Conservation (phyloP, 2,329 filamentous ascomycete genomes). For the Arachnopeziza araneosa region DNA sequence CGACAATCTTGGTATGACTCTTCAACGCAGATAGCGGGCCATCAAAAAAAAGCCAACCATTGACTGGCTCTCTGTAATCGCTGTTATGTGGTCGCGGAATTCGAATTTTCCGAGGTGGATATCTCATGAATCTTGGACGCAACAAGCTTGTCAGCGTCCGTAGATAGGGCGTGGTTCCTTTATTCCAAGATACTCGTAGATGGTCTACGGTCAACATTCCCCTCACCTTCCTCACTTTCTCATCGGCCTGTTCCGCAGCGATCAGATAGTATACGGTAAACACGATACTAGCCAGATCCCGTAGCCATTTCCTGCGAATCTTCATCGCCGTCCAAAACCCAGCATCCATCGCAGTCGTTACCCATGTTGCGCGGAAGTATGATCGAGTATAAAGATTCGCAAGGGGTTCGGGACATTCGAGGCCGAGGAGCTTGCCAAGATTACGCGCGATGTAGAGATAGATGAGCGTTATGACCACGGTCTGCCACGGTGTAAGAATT, state of each 20-base stretch:
- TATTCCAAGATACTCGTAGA: conserved; percentile 90
- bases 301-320: conserved; percentile 71
- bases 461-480: conserved; percentile 77
- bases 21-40: conserved; percentile 74
- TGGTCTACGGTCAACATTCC: conserved; percentile 86
- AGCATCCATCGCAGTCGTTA: conserved; percentile 88
- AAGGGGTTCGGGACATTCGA: conserved; percentile 89
- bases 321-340: conserved; percentile 99
- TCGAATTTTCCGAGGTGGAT: conserved; percentile 74
- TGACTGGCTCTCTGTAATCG: conserved; percentile 76
- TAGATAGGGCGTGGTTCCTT: conserved; percentile 83
- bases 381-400: conserved; percentile 88
- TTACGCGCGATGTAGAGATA: conserved; percentile 90
- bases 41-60: conserved; percentile 91
- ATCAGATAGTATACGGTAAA: conserved; percentile 90
- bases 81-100: conserved; percentile 77
- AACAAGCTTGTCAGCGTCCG: conserved; percentile 64
- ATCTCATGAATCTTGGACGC: conserved; percentile 73
- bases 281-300: conserved; percentile 74
- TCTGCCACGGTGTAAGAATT: conserved; percentile 82
- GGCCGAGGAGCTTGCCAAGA: conserved; percentile 84
- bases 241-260: conserved; percentile 88
- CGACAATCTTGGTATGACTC: conserved; percentile 68
- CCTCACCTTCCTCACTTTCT: conserved; percentile 89
- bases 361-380: conserved; percentile 96